Base-by-base conservation (phyloP, 164 flowering plant species). In the Annona cherimola region DNA sequence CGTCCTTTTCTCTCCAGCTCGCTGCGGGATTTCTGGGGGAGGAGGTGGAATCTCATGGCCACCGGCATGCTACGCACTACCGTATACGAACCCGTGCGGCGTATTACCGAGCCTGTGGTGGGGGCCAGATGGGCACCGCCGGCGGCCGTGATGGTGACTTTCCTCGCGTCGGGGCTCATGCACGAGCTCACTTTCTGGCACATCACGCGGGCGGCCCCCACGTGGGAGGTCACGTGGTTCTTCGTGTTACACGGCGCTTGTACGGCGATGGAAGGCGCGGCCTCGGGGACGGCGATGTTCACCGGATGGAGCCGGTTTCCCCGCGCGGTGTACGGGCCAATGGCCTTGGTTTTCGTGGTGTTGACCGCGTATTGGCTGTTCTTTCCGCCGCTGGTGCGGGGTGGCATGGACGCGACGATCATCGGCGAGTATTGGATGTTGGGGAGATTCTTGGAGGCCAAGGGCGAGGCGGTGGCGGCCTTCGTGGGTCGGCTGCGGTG, bases 311-410 rank as follows among this genome's bases (percentile, higher is more conserved):
- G 57, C 60, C 9, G 75, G 8, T 6, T 50, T 66, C 80, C 71
- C 2, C 63, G 61, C 59, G 81, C 54, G n/a, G 61, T 73, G 44
- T 72, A 70, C 67, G 71, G 62, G 5, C 2, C 26, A 26, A 26
- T 83, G 42, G 77, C 86, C 43, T 66, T 87, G 55, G 84, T 67
- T 45, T 78, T 87, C 42, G 81, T 85, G 71, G 71, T 64, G 68
- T 81, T 55, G 19, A 87, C 88, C 2, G 84, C 71, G 1, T 68
- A 55, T 19, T 82, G 84, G 84, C 69, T 83, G 74, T 84, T 87
- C 66, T 82, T 84, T 43, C 87, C 90, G 40, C 87, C 71, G 68
- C 4, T 85, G 7, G 3, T 75, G 26, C 76, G 88, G 78, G 63
- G 42, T 41, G 79, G 83, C 3, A 74, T 63, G 42, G 83, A 78